Base-by-base conservation (phyloP, 2,329 filamentous ascomycete species). In the Orbilia javanica region DNA sequence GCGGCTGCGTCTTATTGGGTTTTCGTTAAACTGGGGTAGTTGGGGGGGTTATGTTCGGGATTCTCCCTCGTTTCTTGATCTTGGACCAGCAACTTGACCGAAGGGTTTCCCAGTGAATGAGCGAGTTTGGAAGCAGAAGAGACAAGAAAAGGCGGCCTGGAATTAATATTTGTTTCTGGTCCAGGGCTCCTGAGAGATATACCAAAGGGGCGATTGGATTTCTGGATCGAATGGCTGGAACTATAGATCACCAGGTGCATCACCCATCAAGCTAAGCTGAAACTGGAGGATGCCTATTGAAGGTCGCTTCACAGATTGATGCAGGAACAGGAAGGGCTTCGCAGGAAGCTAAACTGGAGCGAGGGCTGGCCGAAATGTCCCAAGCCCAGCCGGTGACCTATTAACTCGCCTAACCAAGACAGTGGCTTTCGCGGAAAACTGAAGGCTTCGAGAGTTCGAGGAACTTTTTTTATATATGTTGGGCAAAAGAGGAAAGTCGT, bases 401-500 rank as follows among this genome's bases (percentile, higher is more conserved):
- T 15, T 48, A 60, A 39, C 39, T 77, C 66, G 65, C 65, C 73
- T 77, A 77, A 55, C 55, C 42, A 66, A 77, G 73, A 77, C 65
- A 77, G 66, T 77, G 55, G 52, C 55, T 62, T 67, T 68, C 70
- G 29, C 29, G 42, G 70, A 68, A 46, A 42, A 36, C 50, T 44
- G 53, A 70, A 55, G 25, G 60, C 55, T 64, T 73, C 44, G 62
- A 73, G 69, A 39, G 20, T 29, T 53, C 52, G 48, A 57, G 25
- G 48, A 66, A 60, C 60, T 50, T 66, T 66, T 66, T 73, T 60
- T 73, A 73, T 73, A 66, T 73, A 29, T 48, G 36, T 10, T 31
- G 42, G 27, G 55, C 73, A 25, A 77, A 77, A 77, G 55, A 71
- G 73, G 73, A 36, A 77, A 77, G 73, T 77, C 73, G 57, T 67